phyloP scores from a whole-genome alignment of 75 land plant genomes.

The Picea sitchensis region DNA sequence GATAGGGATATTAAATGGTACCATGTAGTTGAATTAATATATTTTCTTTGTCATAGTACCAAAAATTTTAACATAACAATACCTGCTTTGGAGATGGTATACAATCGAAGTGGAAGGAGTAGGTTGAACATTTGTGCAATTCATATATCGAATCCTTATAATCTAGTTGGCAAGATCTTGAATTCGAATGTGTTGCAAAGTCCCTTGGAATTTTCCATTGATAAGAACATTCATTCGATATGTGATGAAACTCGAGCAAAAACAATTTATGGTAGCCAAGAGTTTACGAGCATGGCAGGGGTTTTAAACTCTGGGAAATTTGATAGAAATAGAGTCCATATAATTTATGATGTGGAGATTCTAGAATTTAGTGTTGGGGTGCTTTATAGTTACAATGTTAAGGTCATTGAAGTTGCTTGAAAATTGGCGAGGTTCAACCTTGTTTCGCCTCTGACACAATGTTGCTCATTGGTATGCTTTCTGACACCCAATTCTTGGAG shows the following conservation, averaged over 20 bases:
- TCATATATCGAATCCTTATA: constrained; percentile 64
- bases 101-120: constrained; percentile 33
- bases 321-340: constrained; percentile 52
- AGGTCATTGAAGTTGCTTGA: constrained; percentile 57
- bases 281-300: constrained; percentile 75
- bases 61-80: constrained; percentile 51
- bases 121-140: constrained; percentile 62
- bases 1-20: constrained; percentile 72
- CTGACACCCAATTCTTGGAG: constrained; percentile 30
- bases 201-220: constrained; percentile 51
- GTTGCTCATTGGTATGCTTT: constrained; percentile 23
- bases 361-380: constrained; percentile 78
- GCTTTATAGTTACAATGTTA: constrained; percentile 66
- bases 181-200: constrained; percentile 31
- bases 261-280: constrained; percentile 35
- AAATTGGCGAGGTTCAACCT: constrained; percentile 71
- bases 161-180: constrained; percentile 60
- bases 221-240: constrained; percentile 69
- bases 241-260: constrained; percentile 80
- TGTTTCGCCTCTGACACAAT: constrained; percentile 61
- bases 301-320: constrained; percentile 31
- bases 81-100: constrained; percentile 59
- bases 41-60: constrained; percentile 59
- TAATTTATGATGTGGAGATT: constrained; percentile 64
- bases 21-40: constrained; percentile 38